These are phyloP conservation scores for Populus hybrid DNA, from an alignment of 441 rosid genomes.

Conservation along the genomic window DNA sequence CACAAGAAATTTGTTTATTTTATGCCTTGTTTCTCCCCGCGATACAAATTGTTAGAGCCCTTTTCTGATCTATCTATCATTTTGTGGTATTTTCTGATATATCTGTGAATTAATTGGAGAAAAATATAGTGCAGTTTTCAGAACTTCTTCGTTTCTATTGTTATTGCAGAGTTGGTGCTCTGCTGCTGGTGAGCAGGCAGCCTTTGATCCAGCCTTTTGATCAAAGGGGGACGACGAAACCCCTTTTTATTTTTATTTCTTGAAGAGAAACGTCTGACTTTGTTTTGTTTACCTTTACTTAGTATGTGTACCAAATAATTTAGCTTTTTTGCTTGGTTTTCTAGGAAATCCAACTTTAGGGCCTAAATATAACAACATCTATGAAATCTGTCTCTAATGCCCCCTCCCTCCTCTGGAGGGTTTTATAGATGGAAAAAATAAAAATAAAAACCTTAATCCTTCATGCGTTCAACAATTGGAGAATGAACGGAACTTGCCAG, in stretches of 20 bases:
- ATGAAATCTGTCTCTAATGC: background rate
- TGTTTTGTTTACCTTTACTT: background rate
- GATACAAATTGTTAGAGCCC: background rate
- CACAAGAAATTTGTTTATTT: too few species aligned
- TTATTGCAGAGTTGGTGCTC: slow-evolving; percentile 18
- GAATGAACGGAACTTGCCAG: too few species aligned
- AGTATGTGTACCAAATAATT: slow-evolving; percentile 3
- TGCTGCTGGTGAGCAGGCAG: slow-evolving; percentile 15
- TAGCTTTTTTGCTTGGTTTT: background rate
- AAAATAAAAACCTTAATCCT: too few species aligned
- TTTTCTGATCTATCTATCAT: background rate
- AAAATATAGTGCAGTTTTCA: background rate
- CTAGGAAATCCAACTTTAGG: background rate
- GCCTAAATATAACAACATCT: background rate
- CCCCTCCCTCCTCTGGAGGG: background rate
- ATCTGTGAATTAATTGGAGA: background rate
- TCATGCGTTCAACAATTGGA: too few species aligned
- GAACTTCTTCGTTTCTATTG: slow-evolving; percentile 4
- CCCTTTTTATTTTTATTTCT: background rate
- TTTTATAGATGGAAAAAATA: background rate
- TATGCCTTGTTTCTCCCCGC: background rate
- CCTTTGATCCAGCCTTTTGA: background rate
- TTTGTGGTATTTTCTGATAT: background rate
- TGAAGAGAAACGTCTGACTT: background rate
- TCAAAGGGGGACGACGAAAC: background rate